Conservation (phyloP, 2,329 filamentous ascomycete genomes). For the Cordyceps tenuipes region DNA sequence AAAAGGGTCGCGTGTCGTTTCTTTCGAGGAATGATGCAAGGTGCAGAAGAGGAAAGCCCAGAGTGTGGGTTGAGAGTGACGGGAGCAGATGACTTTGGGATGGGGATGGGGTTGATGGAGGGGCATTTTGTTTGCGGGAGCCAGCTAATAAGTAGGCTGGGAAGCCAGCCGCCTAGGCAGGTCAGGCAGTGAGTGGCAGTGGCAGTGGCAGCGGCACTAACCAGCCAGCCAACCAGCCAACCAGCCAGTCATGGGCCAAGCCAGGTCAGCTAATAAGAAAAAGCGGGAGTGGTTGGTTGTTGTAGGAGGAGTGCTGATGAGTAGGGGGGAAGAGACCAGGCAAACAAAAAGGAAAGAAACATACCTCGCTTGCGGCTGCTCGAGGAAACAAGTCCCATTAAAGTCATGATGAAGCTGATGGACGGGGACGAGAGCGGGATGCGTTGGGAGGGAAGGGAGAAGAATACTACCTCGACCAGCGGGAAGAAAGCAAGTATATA, state of each 20-base stretch:
- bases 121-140: not conserved
- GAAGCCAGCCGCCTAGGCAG: not conserved
- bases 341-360: not conserved
- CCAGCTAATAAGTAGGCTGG: not conserved
- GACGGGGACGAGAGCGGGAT: not conserved
- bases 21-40: not conserved
- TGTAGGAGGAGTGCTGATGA: not conserved
- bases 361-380: conserved; percentile 1
- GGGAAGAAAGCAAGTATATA: not conserved
- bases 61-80: not conserved
- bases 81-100: not conserved
- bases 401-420: not conserved
- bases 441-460: not conserved
- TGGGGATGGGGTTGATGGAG: not conserved
- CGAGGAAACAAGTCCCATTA: conserved; percentile 7
- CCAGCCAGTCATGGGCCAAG: not conserved
- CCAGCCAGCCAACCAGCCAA: not conserved
- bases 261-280: too few relatives aligned
- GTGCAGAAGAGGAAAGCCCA: not conserved
- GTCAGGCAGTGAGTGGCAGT: too few relatives aligned
- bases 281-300: not conserved
- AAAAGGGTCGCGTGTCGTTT: not conserved
- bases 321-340: not conserved
- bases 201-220: not conserved
- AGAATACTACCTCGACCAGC: not conserved